phyloP scores from a whole-genome alignment of 1,139 yeast genomes.

The Suhomyces bribrorum region DNA sequence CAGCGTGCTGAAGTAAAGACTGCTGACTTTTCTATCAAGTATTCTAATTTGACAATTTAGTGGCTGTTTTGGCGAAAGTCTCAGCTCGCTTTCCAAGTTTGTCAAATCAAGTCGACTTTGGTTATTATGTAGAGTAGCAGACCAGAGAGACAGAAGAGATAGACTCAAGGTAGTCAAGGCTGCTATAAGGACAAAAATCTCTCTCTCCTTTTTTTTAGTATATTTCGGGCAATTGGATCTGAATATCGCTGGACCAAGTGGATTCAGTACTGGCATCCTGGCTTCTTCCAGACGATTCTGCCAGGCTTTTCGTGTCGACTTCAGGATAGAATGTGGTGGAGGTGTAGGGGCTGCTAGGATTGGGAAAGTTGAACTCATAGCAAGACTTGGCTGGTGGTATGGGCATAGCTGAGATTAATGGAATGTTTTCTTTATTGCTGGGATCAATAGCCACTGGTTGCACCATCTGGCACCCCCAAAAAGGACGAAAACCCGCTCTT shows the following conservation, averaged over 20 bases:
- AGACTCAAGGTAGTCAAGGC: too few relatives aligned
- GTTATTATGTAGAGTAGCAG: too few relatives aligned
- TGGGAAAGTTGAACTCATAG: neutral
- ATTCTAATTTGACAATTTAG: too few relatives aligned
- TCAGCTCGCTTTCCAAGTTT: too few relatives aligned
- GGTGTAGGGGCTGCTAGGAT: neutral
- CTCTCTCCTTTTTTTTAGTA: neutral
- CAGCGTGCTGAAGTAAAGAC: too few relatives aligned
- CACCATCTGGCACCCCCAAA: neutral
- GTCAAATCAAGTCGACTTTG: too few relatives aligned
- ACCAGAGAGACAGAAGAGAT: too few relatives aligned
- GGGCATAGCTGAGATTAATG: neutral
- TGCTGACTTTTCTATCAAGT: too few relatives aligned
- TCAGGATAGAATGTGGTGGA: conserved; percentile 13
- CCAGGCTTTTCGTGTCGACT: neutral
- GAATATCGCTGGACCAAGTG: conserved; percentile 15
- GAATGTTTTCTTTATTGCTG: neutral
- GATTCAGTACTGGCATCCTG: conserved; percentile 7
- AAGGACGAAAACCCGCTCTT: neutral
- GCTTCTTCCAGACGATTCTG: neutral
- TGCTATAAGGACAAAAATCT: neutral
- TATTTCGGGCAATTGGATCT: conserved; percentile 13
- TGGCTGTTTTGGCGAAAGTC: too few relatives aligned
- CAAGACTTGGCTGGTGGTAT: neutral
- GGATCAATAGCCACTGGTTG: too few relatives aligned